These are phyloP conservation scores for Talaromyces sp. DNA, from an alignment of 2,329 filamentous ascomycete species.

Conservation along the genomic window DNA sequence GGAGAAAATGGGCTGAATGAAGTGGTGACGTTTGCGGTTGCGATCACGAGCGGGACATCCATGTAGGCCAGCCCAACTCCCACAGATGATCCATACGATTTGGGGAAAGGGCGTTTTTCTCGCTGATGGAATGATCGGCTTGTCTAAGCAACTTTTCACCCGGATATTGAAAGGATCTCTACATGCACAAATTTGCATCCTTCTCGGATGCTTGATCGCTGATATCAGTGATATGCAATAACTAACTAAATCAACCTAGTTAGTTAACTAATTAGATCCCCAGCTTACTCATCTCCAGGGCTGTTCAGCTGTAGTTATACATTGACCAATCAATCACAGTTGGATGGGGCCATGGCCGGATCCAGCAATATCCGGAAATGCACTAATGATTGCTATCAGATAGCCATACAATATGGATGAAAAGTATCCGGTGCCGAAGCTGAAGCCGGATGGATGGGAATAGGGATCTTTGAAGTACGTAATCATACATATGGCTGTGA, in stretches of 20 bases:
- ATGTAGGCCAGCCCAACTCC: not conserved
- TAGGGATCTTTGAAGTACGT: not conserved
- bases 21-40: constrained; percentile 7
- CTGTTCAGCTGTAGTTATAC: too few relatives aligned
- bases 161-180: too few relatives aligned
- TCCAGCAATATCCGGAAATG: constrained; percentile 1
- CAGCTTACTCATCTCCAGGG: too few relatives aligned
- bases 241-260: too few relatives aligned
- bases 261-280: too few relatives aligned
- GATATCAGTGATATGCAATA: not conserved
- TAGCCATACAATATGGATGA: not conserved
- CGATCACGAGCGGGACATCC: not conserved
- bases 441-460: not conserved
- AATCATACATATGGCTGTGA: not conserved
- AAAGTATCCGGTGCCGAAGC: not conserved
- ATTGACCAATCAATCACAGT: not conserved
- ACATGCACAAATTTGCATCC: not conserved
- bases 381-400: not conserved
- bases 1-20: not conserved
- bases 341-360: not conserved
- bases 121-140: not conserved
- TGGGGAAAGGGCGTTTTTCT: not conserved
- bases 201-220: not conserved
- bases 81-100: not conserved
- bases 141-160: too few relatives aligned